Base-by-base conservation (phyloP, 768 basidiomycete genomes). In the Agaricus sinodeliciosus region DNA sequence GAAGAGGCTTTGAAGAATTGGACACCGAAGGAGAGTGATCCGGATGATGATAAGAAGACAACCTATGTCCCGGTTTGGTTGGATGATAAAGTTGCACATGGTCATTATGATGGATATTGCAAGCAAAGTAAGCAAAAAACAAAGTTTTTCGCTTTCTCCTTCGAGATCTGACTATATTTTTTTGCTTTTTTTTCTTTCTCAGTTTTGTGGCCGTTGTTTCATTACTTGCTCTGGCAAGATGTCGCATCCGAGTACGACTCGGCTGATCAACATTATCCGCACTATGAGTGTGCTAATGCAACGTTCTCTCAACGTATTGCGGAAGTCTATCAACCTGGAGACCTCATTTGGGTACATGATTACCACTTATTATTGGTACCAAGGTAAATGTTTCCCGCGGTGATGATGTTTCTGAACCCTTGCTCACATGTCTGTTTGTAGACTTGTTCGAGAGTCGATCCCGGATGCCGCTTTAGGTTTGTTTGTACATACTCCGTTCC, bases 401-500 rank as follows among this genome's bases (percentile, higher is more conserved):
- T 51, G 22, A 5, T 11, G 28, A 18, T 15, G 9, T 26, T 37
- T 12, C 39, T 12, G 9, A 16, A 27, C 15, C 11, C 19, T 11
- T 18, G 27, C 22, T 16, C 37, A 43, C 4, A 49, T 44, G 42
- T 41, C 28, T 8, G 18, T 16, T 28, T 27, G 3, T 51, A 74
- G 85, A 62, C 76, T 95, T 60, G 72, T 97, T 51, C 82, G 95
- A 49, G 81, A 81, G 63, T 69, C 79, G 13, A 72, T 91, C 27
- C 75, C 82, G 48, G 75, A 84, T 36, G 84, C 80, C 44, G 80
- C 85, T 55, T 74, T 95, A 39, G 95, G 94, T 3, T 80, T 99
- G 56, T 99, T 97, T 69, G 87, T 97, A 42, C 95, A 99, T 70
- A 97, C 95, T 0, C 94, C 95, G 11, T 98, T 97, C 85, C 95